Evolutionary conservation across 495 filamentous ascomycete species (phyloP), one percentile per base, ranked within the genome.

Genomic region (Aspergillus olivimuriae): DNA sequence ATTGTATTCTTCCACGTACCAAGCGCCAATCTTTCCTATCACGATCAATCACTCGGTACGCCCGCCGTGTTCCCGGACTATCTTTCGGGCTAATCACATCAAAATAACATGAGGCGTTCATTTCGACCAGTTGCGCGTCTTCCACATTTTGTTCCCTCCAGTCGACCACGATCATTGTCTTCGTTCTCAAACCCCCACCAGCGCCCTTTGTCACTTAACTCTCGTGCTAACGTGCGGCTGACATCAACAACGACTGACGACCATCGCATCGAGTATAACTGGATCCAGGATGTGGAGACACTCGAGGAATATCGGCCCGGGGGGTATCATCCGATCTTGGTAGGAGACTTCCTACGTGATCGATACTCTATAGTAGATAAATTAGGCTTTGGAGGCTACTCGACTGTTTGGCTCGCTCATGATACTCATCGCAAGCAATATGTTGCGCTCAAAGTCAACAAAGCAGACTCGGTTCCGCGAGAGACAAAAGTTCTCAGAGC

Each of bases 381-480:
- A 37, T 65, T 79, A 16, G 75, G 74, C 4, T 65, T 48, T 32
- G 74, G 75, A 9, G 65, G 64, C 4, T 74, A 65, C 42, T 70
- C 66, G n/a, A 77, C 68, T 1, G 71, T 77, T 33, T 81, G 74
- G 75, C 66, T 81, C 22, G 74, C 71, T 23, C 66, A 54, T 2
- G 74, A 81, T 22, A 49, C 48, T 41, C 38, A 40, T 40, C 55
- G 46, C n/a, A 39, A 53, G 20, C 44, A 33, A 14, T 68, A 68
- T 45, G 60, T 64, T 38, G 53, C 60, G 22, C 18, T 62, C 3
- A 68, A 66, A 34, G 46, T 64, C 22, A 36, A 36, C 38, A 51
- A 54, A 34, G 50, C 64, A 26, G 30, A 52, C 42, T 32, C 52
- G 4, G 4, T 42, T 34, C 24, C 30, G 11, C 42, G 28, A n/a